phyloP scores from a whole-genome alignment of 2,329 filamentous ascomycete species.

The Diaporthe capsici region DNA sequence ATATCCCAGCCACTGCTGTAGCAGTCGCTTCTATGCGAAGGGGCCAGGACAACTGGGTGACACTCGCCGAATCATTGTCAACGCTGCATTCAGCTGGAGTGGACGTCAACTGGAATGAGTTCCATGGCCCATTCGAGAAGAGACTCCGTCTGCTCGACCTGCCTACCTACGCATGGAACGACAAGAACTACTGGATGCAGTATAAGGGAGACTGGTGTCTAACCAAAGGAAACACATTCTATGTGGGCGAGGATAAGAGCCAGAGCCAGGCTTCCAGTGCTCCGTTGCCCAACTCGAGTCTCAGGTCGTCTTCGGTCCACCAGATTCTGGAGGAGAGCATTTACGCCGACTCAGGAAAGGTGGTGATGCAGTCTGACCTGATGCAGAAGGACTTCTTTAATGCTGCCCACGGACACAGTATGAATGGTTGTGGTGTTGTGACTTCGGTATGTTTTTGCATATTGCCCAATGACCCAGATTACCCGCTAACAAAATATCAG shows the following conservation, averaged over 20 bases:
- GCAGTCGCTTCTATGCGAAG: neutral
- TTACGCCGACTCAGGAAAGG: neutral
- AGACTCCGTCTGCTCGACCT: neutral
- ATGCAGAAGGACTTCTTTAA: neutral
- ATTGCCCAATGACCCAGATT: neutral
- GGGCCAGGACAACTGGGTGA: neutral
- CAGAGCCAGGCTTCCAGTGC: neutral
- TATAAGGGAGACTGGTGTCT: slow-evolving; percentile 12
- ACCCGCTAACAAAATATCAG: neutral
- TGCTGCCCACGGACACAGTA: neutral
- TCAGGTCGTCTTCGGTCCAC: slow-evolving; percentile 7
- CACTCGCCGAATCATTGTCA: neutral
- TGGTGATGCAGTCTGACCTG: neutral
- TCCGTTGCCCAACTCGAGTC: neutral
- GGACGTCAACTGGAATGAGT: slow-evolving; percentile 22
- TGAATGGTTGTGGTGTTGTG: neutral
- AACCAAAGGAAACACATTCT: slow-evolving; percentile 50
- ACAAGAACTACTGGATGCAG: slow-evolving; percentile 21
- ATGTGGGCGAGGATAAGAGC: slow-evolving; percentile 38
- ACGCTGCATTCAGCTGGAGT: slow-evolving; percentile 8
- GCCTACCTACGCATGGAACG: slow-evolving; percentile 18
- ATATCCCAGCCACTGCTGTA: neutral
- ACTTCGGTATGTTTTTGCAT: slow-evolving; percentile 8
- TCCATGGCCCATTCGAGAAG: slow-evolving; percentile 13
- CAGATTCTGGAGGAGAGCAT: neutral